phyloP scores from a whole-genome alignment of 345 rosid species.

The Salix udensis region DNA sequence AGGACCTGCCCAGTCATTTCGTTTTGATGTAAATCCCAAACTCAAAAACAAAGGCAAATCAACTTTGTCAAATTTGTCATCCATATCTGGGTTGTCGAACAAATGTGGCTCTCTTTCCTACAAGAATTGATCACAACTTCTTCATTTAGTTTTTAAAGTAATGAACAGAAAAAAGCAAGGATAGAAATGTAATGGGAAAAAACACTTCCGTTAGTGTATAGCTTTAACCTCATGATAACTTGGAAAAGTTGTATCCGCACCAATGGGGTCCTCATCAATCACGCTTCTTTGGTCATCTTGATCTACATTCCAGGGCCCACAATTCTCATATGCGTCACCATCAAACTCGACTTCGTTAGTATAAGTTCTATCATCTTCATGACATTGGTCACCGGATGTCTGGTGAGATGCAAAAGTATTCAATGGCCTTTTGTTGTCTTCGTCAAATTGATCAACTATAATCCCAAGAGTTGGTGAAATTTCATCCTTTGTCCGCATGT shows the following conservation, averaged over 20 bases:
- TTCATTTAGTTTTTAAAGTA: constrained; percentile 10
- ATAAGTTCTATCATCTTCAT: constrained; percentile 18
- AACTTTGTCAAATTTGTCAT: constrained; percentile 52
- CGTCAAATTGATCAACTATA: constrained; percentile 66
- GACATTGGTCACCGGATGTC: constrained; percentile 38
- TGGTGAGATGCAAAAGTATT: constrained; percentile 48
- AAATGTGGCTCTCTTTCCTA: constrained; percentile 55
- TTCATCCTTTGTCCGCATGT: constrained; percentile 60
- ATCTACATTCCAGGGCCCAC: constrained; percentile 43
- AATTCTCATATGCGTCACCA: constrained; percentile 49
- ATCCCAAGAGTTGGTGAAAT: constrained; percentile 67
- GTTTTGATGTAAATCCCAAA: constrained; percentile 66
- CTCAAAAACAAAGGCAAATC: constrained; percentile 62
- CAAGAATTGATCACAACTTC: constrained; percentile 18
- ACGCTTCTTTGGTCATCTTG: constrained; percentile 47
- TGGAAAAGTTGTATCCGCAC: constrained; percentile 44
- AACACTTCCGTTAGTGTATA: background rate
- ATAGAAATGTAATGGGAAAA: constrained; percentile 1
- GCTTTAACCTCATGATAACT: constrained; percentile 56
- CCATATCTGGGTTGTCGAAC: constrained; percentile 37
- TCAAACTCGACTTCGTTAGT: constrained; percentile 41
- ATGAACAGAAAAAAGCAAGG: background rate
- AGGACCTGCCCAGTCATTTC: constrained; percentile 98
- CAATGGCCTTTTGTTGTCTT: constrained; percentile 56
- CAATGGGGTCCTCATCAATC: constrained; percentile 44